Base-by-base conservation (phyloP, 1,284 basidiomycete genomes). In the Fomitiporia mediterranea region DNA sequence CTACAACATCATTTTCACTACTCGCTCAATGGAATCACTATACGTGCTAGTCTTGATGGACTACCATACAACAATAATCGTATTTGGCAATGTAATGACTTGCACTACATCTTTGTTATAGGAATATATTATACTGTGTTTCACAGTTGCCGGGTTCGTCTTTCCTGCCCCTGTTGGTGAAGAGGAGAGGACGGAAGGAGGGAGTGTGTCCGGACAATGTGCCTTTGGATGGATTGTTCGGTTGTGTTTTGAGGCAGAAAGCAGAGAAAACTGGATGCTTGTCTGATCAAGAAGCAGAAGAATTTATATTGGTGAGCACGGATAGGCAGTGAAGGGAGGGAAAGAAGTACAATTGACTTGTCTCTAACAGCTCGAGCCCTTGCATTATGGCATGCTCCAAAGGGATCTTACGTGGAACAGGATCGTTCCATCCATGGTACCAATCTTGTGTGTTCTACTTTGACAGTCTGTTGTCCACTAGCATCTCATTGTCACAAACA, bases 251-350 rank as follows among this genome's bases (percentile, higher is more conserved):
- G 65, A 0, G 96, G 88, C 23, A 99, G 78, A 2, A 89, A 86
- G 3, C 94, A 86, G 51, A 99, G 78, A 72, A 98, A 95, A 11
- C 99, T 74, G 1, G 96, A 97, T 19, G 86, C 94, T 94, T 96
- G 62, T 46, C 6, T n/a, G n/a, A n/a, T n/a, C n/a, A n/a, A n/a
- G n/a, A n/a, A n/a, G 9, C 4, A 25, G n/a, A 28, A 8, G 11
- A 13, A 1, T 57, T 23, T 39, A 53, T 53, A 42, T 47, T 52
- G 34, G 34, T 21, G 6, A 39, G 34, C 30, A 35, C 38, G 25
- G 40, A 34, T 57, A 44, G 37, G 40, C 43, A 32, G 37, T 23
- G 21, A 28, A 30, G 37, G 27, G 17, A 15, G 38, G 40, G 11
- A 48, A 21, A 40, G 28, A 80, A 91, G 65, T 70, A 95, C 92